These are phyloP conservation scores for Metschnikowia similis DNA, from an alignment of 805 yeast genomes.

Conservation along the genomic window DNA sequence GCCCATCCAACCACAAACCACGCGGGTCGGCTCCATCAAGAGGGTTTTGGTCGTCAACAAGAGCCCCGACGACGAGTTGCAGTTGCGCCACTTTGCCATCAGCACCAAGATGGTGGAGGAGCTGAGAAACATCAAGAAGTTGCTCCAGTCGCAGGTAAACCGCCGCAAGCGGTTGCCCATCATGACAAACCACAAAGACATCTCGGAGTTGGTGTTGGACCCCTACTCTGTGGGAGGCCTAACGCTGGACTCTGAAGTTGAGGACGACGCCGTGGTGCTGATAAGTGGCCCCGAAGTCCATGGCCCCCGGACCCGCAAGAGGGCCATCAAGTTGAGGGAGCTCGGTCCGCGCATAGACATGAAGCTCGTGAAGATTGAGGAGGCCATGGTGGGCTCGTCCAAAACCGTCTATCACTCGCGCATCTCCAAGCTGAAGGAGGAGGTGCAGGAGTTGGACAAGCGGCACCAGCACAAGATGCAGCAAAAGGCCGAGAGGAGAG, in stretches of 20 bases:
- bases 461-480: constrained; percentile 58
- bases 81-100: constrained; percentile 84
- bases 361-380: constrained; percentile 81
- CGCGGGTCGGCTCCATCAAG: constrained; percentile 68
- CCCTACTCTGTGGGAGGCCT: constrained; percentile 76
- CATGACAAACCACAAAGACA: constrained; percentile 62
- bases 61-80: constrained; percentile 70
- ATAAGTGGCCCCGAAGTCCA: constrained; percentile 25
- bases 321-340: constrained; percentile 89
- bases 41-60: constrained; percentile 82
- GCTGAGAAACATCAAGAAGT: constrained; percentile 64
- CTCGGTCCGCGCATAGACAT: constrained; percentile 86
- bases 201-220: constrained; percentile 78
- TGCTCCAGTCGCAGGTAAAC: constrained; percentile 58
- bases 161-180: constrained; percentile 67
- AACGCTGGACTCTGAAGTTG: constrained; percentile 91
- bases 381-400: constrained; percentile 78
- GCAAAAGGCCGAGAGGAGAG: constrained; percentile 67
- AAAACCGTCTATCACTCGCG: constrained; percentile 81
- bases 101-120: constrained; percentile 82
- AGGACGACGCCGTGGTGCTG: constrained; percentile 81
- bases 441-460: constrained; percentile 58
- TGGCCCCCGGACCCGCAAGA: constrained; percentile 44
- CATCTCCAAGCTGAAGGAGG: constrained; percentile 58
- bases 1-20: constrained; percentile 80